Evolutionary conservation across 2,329 filamentous ascomycete species (phyloP).

Genomic region (Diplodia intermedia): DNA sequence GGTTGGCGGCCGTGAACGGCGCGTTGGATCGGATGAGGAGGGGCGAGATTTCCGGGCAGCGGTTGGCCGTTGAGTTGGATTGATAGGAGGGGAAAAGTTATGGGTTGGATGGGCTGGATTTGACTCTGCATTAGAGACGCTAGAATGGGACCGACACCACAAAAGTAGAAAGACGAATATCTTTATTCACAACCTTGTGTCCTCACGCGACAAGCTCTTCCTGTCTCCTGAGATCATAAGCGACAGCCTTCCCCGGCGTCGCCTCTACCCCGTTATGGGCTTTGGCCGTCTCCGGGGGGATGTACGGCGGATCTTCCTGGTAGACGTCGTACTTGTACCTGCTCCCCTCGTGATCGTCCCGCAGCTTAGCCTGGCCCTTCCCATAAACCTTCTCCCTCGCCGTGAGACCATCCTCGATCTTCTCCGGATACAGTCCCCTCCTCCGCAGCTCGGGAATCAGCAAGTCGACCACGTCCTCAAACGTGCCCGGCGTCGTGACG

Average conservation of each 20-base stretch:
- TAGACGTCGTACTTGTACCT: constrained; percentile 69
- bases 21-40: constrained; percentile 70
- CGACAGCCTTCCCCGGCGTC: neutral
- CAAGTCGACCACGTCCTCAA: constrained; percentile 48
- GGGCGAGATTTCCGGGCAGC: constrained; percentile 71
- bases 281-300: neutral
- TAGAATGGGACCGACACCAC: neutral
- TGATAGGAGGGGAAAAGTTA: constrained; percentile 33
- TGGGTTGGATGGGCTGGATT: neutral
- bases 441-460: constrained; percentile 48
- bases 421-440: constrained; percentile 45
- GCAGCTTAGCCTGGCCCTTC: constrained; percentile 62
- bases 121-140: neutral
- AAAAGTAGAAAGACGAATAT: neutral
- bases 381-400: constrained; percentile 68
- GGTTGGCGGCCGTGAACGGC: constrained; percentile 69
- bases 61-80: constrained; percentile 64
- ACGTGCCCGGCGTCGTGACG: constrained; percentile 53
- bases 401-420: constrained; percentile 38
- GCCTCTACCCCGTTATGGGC: neutral
- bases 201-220: constrained; percentile 17
- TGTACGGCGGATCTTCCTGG: constrained; percentile 57
- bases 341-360: constrained; percentile 65
- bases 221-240: constrained; percentile 25
- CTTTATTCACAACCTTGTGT: no score